Evolutionary conservation across 768 basidiomycete species (phyloP), one percentile per base, ranked within the genome.

Genomic region (Lactifluus hygrophoroides): DNA sequence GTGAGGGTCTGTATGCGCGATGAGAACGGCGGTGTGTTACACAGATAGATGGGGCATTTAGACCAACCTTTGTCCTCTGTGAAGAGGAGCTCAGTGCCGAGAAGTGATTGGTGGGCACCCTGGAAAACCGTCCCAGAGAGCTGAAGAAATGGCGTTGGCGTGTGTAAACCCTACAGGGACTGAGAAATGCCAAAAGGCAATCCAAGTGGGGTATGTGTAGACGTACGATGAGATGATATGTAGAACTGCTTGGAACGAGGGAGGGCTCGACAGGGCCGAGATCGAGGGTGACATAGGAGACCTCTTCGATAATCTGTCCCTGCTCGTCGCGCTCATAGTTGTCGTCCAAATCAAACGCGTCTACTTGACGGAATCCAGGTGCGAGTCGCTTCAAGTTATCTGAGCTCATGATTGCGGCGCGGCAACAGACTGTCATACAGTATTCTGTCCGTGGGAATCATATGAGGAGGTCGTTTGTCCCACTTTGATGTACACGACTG

Each of bases 41-140:
- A 28, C 23, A 37, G 8, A 13, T 14, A 34, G 8, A 35, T 25
- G 14, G 7, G 28, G n/a, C 13, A 6, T 23, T 4, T 6, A 25
- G 28, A 46, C 69, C 34, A 58, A 83, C 85, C 79, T 74, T 83
- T 83, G 34, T 77, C 77, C 55, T 90, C 88, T 0, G 80, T 78
- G 68, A 91, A 90, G 19, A 91, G 66, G 25, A 92, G 70, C 65
- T 92, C 89, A 0, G 86, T 86, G 2, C 90, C 90, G 2, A 91
- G 72, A 3, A 91, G 74, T 17, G 74, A 67, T 56, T 86, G 81
- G 59, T 90, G 83, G 37, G 75, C 72, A 0, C 90, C 90, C 68
- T 83, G 83, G 61, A 90, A 76, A 19, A 89, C 76, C 1, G 86
- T 85, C 2, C 88, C 88, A 5, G 85, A 83, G 0, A 91, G 75